Evolutionary conservation across 2,329 filamentous ascomycete species (phyloP).

Genomic region (Ascosphaera apis): DNA sequence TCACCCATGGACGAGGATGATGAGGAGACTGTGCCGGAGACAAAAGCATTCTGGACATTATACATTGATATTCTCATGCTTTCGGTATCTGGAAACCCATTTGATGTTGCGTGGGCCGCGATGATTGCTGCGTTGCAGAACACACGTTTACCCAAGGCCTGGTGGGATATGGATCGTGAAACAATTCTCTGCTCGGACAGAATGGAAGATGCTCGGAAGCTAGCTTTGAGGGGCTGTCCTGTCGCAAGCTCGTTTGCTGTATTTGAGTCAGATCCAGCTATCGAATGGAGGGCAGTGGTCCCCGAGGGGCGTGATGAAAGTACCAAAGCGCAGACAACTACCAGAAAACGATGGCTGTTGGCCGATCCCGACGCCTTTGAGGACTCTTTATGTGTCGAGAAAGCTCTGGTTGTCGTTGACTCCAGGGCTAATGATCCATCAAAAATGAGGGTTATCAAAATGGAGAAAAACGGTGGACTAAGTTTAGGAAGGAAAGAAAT

Average conservation of each 20-base stretch:
- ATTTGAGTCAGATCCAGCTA: constrained; percentile 37
- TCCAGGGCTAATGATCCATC: constrained; percentile 21
- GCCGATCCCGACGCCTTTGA: constrained; percentile 79
- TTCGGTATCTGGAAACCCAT: constrained; percentile 73
- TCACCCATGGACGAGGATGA: constrained; percentile 25
- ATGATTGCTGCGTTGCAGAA: constrained; percentile 59
- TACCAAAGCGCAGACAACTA: constrained; percentile 15
- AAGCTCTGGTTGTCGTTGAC: constrained; percentile 64
- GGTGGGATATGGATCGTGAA: constrained; percentile 66
- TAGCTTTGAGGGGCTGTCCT: constrained; percentile 44
- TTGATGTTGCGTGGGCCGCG: constrained; percentile 76
- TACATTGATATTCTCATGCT: constrained; percentile 94
- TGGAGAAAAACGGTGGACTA: constrained; percentile 69
- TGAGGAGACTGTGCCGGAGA: constrained; percentile 17
- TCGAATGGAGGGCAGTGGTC: constrained; percentile 16
- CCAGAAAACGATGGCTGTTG: constrained; percentile 41
- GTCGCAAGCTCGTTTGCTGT: constrained; percentile 58
- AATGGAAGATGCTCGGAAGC: constrained; percentile 27
- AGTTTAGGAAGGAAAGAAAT: constrained; percentile 42
- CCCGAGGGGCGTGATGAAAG: constrained; percentile 18
- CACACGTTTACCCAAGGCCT: constrained; percentile 53
- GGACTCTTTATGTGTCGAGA: constrained; percentile 63
- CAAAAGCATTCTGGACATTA: constrained; percentile 82
- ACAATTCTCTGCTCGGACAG: constrained; percentile 50
- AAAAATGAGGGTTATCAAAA: constrained; percentile 33